These are phyloP conservation scores for Urostyla sp. DNA, from an alignment of 73 alveolate genomes.

Conservation along the genomic window DNA sequence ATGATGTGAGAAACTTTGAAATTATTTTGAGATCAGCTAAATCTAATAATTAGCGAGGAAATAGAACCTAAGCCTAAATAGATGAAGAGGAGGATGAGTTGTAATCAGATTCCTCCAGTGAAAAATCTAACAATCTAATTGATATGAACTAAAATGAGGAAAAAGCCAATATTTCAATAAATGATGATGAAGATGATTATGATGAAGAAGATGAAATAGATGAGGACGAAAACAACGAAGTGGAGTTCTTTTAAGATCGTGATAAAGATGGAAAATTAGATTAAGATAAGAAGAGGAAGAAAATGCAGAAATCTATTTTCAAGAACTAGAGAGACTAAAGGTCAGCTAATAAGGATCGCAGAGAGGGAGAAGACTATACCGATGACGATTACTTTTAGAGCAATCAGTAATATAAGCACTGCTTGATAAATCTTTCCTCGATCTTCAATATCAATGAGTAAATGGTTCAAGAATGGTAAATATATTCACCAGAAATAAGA, in stretches of 20 bases:
- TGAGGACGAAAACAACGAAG: background rate
- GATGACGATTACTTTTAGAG: slow-evolving; percentile 17
- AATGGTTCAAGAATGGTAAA: slow-evolving; percentile 11
- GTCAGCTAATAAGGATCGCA: background rate
- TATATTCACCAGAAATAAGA: slow-evolving; percentile 14
- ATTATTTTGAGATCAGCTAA: background rate
- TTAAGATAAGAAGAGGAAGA: slow-evolving; percentile 22
- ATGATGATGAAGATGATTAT: slow-evolving; percentile 38
- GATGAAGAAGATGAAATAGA: slow-evolving; percentile 29
- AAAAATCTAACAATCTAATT: slow-evolving; percentile 12
- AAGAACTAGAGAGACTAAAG: background rate
- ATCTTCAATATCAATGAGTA: background rate
- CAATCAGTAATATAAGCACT: too few species aligned
- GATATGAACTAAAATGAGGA: slow-evolving; percentile 13
- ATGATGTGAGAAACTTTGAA: background rate
- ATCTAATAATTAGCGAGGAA: slow-evolving; percentile 4
- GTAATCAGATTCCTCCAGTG: too few species aligned
- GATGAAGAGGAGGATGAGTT: slow-evolving; percentile 23
- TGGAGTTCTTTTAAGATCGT: too few species aligned
- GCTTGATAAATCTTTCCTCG: too few species aligned
- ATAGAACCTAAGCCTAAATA: background rate
- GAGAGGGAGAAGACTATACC: background rate
- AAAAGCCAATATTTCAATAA: background rate
- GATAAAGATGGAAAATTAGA: too few species aligned
- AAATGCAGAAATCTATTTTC: slow-evolving; percentile 7